Conservation (phyloP, 2,329 filamentous ascomycete species). For the Pseudogymnoascus sp. region DNA sequence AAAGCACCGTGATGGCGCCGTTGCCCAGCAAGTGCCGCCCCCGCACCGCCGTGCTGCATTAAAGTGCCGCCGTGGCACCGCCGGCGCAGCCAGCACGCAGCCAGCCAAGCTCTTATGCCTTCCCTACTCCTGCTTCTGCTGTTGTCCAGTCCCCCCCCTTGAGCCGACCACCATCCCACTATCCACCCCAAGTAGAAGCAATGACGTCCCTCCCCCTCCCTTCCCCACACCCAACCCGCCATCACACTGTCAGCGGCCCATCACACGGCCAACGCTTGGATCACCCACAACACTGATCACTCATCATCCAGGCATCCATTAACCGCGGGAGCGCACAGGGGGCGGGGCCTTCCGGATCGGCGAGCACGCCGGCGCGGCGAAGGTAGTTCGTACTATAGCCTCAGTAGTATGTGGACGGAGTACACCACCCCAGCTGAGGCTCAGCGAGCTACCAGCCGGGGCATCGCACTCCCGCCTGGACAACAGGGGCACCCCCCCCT, state of each 20-base stretch:
- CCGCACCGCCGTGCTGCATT: background rate
- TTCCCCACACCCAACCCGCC: background rate
- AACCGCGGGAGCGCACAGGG: background rate
- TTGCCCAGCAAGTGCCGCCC: background rate
- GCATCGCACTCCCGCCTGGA: background rate
- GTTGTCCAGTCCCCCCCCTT: background rate
- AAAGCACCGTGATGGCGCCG: background rate
- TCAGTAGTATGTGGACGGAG: no score
- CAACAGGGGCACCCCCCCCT: background rate
- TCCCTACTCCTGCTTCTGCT: no score
- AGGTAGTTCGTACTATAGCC: no score
- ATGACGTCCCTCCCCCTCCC: background rate
- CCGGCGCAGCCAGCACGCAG: no score
- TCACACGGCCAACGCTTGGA: background rate
- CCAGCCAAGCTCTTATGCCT: background rate
- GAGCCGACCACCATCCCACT: no score
- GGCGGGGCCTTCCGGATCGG: background rate
- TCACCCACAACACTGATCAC: no score
- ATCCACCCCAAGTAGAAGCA: background rate
- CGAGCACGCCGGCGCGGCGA: background rate
- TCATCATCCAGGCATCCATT: no score
- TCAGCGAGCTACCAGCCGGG: background rate
- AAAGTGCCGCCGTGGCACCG: background rate
- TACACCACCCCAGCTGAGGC: background rate
- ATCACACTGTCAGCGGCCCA: background rate